phyloP scores from a whole-genome alignment of 2,329 filamentous ascomycete genomes.

The Colletotrichum chrysophilum region DNA sequence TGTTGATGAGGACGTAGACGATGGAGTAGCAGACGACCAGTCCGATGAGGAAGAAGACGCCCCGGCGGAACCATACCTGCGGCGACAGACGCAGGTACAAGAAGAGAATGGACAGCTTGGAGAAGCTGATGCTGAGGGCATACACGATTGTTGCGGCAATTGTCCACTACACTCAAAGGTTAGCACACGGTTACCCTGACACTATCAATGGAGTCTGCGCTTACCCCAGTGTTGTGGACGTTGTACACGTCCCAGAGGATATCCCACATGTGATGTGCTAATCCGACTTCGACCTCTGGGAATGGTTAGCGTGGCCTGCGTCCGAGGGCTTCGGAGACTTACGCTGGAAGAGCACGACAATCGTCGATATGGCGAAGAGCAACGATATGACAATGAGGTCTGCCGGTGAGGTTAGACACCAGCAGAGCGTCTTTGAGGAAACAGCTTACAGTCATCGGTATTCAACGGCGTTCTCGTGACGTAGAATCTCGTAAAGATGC shows the following conservation, averaged over 20 bases:
- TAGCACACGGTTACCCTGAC: not conserved
- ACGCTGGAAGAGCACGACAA: conserved; percentile 28
- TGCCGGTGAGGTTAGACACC: not conserved
- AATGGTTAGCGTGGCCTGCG: not conserved
- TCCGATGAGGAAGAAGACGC: conserved; percentile 28
- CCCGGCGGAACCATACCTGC: conserved; percentile 13
- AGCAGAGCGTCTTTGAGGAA: not conserved
- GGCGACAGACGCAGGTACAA: conserved; percentile 6
- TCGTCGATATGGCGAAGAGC: conserved; percentile 27
- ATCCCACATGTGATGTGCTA: conserved; percentile 32
- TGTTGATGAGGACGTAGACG: conserved; percentile 18
- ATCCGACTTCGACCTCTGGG: conserved; percentile 30
- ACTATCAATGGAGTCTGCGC: not conserved
- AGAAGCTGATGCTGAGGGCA: conserved; percentile 7
- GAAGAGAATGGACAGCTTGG: conserved; percentile 15
- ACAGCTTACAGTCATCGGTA: conserved; percentile 31
- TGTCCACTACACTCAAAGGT: not conserved
- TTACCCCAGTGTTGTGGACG: not conserved
- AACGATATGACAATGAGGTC: conserved; percentile 27
- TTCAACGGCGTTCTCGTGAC: conserved; percentile 31
- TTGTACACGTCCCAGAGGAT: conserved; percentile 7
- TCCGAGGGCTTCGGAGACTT: not conserved
- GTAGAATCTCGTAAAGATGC: conserved; percentile 31
- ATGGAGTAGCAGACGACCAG: conserved; percentile 35
- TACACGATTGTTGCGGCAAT: not conserved